These are phyloP conservation scores for Filobasidium uniguttulatum DNA, from an alignment of 1,284 basidiomycete species.

Conservation along the genomic window DNA sequence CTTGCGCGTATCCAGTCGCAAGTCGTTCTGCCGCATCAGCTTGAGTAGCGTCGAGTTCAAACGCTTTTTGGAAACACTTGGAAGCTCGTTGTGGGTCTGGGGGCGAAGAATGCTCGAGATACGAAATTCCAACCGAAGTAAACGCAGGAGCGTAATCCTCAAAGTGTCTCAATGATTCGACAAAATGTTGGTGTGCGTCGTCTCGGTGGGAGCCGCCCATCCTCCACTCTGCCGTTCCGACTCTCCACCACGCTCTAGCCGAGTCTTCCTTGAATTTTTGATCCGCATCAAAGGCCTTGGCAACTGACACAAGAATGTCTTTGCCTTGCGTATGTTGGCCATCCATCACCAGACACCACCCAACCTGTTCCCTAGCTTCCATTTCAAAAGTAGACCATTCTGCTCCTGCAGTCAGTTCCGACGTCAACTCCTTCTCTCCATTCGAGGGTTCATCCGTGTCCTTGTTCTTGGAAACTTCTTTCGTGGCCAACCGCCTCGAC, in stretches of 20 bases:
- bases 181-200: slow-evolving; percentile 66
- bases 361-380: slow-evolving; percentile 46
- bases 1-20: slow-evolving; percentile 79
- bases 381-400: slow-evolving; percentile 45
- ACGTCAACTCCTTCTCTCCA: slow-evolving; percentile 46
- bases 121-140: slow-evolving; percentile 85
- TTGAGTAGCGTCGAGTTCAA: slow-evolving; percentile 86
- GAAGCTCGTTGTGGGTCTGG: slow-evolving; percentile 72
- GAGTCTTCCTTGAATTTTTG: slow-evolving; percentile 43
- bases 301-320: slow-evolving; percentile 47
- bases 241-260: slow-evolving; percentile 65
- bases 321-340: slow-evolving; percentile 46
- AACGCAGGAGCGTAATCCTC: slow-evolving; percentile 77
- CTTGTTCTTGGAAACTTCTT: slow-evolving; percentile 66
- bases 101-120: slow-evolving; percentile 55
- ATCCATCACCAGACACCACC: slow-evolving; percentile 65
- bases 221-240: slow-evolving; percentile 35
- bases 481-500: slow-evolving; percentile 23
- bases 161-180: slow-evolving; percentile 63
- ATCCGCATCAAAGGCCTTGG: slow-evolving; percentile 45
- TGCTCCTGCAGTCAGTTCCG: slow-evolving; percentile 49
- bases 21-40: slow-evolving; percentile 69
- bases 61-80: slow-evolving; percentile 97
- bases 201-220: slow-evolving; percentile 37
- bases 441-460: slow-evolving; percentile 42